Percentiles rank a stretch among this genome's conserved stretches.
Evolutionary conservation across 768 basidiomycete genomes (phyloP).

Genomic region (Mycena olivaceomarginata): DNA sequence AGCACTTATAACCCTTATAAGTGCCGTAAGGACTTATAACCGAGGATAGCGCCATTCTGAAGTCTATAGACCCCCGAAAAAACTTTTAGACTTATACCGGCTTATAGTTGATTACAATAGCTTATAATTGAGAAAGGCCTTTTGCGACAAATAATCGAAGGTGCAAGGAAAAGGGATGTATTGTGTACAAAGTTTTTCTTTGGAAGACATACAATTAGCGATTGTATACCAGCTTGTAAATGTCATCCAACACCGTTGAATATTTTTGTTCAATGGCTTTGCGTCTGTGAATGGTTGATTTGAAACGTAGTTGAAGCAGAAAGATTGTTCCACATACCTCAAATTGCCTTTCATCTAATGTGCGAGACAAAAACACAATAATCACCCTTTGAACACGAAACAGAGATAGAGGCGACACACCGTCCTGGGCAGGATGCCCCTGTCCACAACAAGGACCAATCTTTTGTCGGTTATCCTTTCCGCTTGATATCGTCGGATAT

Average conservation of each 20-base stretch:
- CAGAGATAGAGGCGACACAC: constrained; percentile 16
- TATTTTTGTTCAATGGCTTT: constrained; percentile 31
- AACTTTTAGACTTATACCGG: too few species aligned
- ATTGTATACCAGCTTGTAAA: constrained; percentile 24
- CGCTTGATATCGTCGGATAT: constrained; percentile 26
- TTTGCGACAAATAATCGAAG: constrained; percentile 23
- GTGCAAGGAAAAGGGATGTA: constrained; percentile 18
- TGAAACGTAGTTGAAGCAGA: constrained; percentile 23
- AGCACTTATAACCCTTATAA: too few species aligned
- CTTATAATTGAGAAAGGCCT: too few species aligned
- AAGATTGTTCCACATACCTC: constrained; percentile 26
- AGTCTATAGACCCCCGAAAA: too few species aligned
- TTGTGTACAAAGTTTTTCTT: constrained; percentile 19
- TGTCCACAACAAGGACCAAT: constrained; percentile 24
- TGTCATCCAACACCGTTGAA: constrained; percentile 21
- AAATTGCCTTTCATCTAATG: constrained; percentile 32
- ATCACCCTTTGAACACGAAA: constrained; percentile 10
- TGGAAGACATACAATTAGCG: constrained; percentile 20
- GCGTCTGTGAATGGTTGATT: constrained; percentile 28
- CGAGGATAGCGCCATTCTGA: too few species aligned
- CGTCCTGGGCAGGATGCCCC: constrained; percentile 22
- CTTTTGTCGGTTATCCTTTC: constrained; percentile 29
- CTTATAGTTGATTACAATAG: too few species aligned
- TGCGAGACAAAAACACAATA: constrained; percentile 14
- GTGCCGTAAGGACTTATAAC: too few species aligned